A percentile compares a stretch with the other conserved stretches of the same genome.
Conservation (phyloP, 306 rosid genomes). For the Sindora glabra region DNA sequence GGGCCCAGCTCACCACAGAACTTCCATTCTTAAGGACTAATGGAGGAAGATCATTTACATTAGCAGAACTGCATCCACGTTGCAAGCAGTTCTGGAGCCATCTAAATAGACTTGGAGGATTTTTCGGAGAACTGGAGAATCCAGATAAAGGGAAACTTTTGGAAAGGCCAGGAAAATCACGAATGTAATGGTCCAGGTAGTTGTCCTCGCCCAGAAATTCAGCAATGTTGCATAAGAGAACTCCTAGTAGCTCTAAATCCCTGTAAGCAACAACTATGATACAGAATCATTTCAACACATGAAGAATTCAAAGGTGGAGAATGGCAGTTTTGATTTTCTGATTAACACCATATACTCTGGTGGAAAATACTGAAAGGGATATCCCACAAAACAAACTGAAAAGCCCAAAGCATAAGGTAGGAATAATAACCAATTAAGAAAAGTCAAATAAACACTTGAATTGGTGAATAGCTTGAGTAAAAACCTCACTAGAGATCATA, state of each 20-base stretch:
- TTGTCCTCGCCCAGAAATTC: conserved; percentile 57
- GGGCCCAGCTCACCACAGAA: conserved; percentile 72
- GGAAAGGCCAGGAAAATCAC: conserved; percentile 80
- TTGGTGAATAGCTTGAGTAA: conserved; percentile 4
- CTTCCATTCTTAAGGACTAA: conserved; percentile 58
- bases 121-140: conserved; percentile 37
- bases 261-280: conserved; percentile 30
- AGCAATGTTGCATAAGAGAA: conserved; percentile 65
- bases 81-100: conserved; percentile 90
- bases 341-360: neutral
- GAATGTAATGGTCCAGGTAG: conserved; percentile 81
- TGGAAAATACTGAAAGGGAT: neutral
- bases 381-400: neutral
- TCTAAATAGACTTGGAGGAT: conserved; percentile 76
- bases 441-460: neutral
- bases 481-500: too few relatives aligned
- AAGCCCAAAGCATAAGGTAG: conserved; percentile 12
- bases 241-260: conserved; percentile 77
- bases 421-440: conserved; percentile 6
- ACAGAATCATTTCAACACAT: conserved; percentile 8
- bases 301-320: neutral
- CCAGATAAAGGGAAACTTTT: conserved; percentile 30
- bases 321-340: too few relatives aligned
- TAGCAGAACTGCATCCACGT: conserved; percentile 48
- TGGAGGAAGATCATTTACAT: conserved; percentile 53